Evolutionary conservation across 192 early-diverging fungal genomes (phyloP), one percentile per base, ranked within the genome.

Genomic region (Rhizoclosmatium globosum): DNA sequence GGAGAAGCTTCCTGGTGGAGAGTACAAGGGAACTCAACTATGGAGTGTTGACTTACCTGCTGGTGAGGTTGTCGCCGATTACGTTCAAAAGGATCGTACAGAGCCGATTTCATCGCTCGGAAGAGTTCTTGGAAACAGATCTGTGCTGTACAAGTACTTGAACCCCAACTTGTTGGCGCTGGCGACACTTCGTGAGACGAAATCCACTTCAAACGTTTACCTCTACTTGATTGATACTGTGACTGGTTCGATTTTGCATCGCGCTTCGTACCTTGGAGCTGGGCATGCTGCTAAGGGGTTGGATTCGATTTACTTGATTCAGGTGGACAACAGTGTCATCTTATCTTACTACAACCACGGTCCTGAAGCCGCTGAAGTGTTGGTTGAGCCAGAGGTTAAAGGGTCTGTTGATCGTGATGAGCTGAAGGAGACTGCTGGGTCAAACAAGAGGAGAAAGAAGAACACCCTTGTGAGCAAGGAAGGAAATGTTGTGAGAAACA

Each of bases 61-160:
- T 2, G 82, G 81, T 3, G 88, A 89, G 61, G 76, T 44, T 39
- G 59, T 89, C 19, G 86, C 88, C 0, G 84, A 78, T 47, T 38
- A 86, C 13, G 84, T 69, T 19, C 50, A 4, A 1, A 60, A 53
- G 17, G 48, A 74, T 44, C n/a, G 47, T 23, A 21, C 59, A 79
- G 87, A 95, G 64, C 85, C 89, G 58, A 88, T 97, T 6, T 95
- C 98, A 4, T 95, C 95, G 23, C 73, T 97, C 39, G 98, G 98
- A 21, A 91, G 96, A 17, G 95, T 98, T 4, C 90, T 98, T 13
- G 98, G 97, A 65, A 91, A 98, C 82, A 94, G 98, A 43, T 92
- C 90, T 47, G 98, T 99, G 3, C 90, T 95, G n/a, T 99, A 97
- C 93, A 99, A 99, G 84, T 99, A 98, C 85, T 87, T 98, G 73